A percentile compares a stretch with the other conserved stretches of the same genome.
Evolutionary conservation across 2,329 filamentous ascomycete species (phyloP).

Genomic region (Colletotrichum endophyticum): DNA sequence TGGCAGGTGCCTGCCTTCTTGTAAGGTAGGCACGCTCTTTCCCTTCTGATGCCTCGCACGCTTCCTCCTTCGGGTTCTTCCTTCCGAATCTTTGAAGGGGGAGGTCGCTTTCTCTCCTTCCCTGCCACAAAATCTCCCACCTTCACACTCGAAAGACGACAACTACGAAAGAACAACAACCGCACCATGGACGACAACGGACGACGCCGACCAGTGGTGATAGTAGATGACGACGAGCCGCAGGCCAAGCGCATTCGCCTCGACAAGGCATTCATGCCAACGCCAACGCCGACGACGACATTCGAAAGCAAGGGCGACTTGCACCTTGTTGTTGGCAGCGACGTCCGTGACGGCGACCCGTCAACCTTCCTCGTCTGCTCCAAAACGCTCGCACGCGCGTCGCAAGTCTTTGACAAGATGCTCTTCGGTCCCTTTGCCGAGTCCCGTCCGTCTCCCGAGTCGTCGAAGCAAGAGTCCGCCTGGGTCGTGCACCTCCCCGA

Average conservation of each 20-base stretch:
- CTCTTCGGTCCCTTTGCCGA: slow-evolving; percentile 29
- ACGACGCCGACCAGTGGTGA: neutral
- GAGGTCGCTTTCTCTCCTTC: neutral
- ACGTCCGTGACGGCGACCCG: neutral
- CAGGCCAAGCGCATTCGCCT: neutral
- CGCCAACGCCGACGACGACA: neutral
- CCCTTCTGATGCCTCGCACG: fast-evolving
- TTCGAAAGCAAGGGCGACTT: neutral
- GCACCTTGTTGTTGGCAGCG: neutral
- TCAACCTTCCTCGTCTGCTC: slow-evolving; percentile 27
- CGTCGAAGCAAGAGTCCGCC: neutral
- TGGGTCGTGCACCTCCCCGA: slow-evolving; percentile 33
- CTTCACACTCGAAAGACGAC: neutral
- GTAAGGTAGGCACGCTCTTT: neutral
- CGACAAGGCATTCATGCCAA: neutral
- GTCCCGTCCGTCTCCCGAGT: neutral
- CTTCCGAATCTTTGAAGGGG: neutral
- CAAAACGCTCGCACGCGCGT: slow-evolving; percentile 25
- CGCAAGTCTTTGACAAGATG: slow-evolving; percentile 30
- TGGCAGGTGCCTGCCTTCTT: neutral
- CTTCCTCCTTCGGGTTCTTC: neutral
- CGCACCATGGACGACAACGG: neutral
- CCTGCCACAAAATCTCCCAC: neutral
- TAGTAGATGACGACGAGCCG: neutral
- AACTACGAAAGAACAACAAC: neutral